phyloP scores from a whole-genome alignment of 2,329 filamentous ascomycete species.

The Gaeumannomyces sp. region DNA sequence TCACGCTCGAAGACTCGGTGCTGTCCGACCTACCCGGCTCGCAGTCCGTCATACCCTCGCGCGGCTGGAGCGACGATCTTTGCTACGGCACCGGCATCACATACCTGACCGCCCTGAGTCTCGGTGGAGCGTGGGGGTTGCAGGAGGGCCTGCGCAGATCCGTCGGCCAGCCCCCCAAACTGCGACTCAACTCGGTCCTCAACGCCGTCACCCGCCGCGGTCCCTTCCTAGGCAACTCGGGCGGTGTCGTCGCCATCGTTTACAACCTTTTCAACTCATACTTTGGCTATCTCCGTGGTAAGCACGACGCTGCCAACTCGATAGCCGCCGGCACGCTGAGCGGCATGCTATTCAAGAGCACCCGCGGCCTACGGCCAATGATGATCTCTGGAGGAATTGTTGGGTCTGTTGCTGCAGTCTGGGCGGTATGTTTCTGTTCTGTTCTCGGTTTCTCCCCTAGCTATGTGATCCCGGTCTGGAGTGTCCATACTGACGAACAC shows the following conservation, averaged over 20 bases:
- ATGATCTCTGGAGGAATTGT: constrained; percentile 90
- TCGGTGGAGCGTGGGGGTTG: constrained; percentile 89
- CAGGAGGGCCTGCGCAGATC: constrained; percentile 80
- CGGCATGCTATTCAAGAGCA: constrained; percentile 96
- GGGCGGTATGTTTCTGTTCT: constrained; percentile 60
- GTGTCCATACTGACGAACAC: not conserved
- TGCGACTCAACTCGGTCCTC: constrained; percentile 87
- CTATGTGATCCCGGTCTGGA: not conserved
- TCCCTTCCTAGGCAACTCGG: constrained; percentile 92
- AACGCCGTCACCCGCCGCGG: constrained; percentile 91
- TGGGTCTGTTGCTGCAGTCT: constrained; percentile 74
- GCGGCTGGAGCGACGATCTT: constrained; percentile 96
- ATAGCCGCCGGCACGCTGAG: constrained; percentile 78
- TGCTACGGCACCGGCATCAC: constrained; percentile 96
- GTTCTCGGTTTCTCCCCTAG: not conserved
- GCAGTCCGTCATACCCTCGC: constrained; percentile 83
- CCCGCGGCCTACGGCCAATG: constrained; percentile 84
- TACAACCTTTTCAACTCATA: constrained; percentile 92
- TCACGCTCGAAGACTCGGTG: constrained; percentile 85
- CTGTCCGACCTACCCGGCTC: constrained; percentile 81
- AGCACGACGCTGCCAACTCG: constrained; percentile 87
- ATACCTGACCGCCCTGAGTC: constrained; percentile 77
- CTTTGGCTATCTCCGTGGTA: constrained; percentile 71
- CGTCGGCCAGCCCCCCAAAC: constrained; percentile 73
- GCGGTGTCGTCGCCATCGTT: constrained; percentile 88